Evolutionary conservation across 768 basidiomycete genomes (phyloP), one percentile per base, ranked within the genome.

Genomic region (Mycena albidolilacea): DNA sequence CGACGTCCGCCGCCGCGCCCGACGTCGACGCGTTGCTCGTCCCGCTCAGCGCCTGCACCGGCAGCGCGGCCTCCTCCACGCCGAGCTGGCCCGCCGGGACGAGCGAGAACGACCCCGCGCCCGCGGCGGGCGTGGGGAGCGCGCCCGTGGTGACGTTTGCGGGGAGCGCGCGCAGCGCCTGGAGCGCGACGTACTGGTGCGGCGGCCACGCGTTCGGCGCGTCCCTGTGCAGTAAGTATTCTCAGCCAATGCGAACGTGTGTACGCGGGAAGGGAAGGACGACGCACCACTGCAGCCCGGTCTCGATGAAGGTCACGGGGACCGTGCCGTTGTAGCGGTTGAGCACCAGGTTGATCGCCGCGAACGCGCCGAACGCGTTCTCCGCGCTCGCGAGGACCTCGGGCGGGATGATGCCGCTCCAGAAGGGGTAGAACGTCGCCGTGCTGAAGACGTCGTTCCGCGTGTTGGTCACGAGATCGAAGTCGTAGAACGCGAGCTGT

Each of bases 121-220:
- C 85, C 4, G 81, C 75, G 0, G 84, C 73, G 1, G 90, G 88
- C 3, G 84, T 80, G 12, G 93, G 89, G n/a, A 93, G 81, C 35
- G 81, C 44, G 9, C 86, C 85, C 10, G 83, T 85, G 0, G 95
- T 91, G 44, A 97, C 77, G 79, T 95, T 93, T 21, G 90, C 77
- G 0, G 95, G 95, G 17, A 98, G 84, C 12, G 90, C 88, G 46
- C 88, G 87, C 48, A 98, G 89, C 0, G 96, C 96, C 69, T 92
- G 85, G 57, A 97, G 87, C 35, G 90, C 83, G 73, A 97, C 94
- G 80, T 95, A 92, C 74, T 93, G 93, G 77, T 95, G 93, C 10
- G 94, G 93, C 19, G 95, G 94, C 96, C 95, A 98, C 1, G 92
- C 81, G 77, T 96, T 96, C n/a, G 96, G 95, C 35, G 92, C 89